Conservation (phyloP, 176 grass and related monocot genomes). For the Eleusine coracana region DNA sequence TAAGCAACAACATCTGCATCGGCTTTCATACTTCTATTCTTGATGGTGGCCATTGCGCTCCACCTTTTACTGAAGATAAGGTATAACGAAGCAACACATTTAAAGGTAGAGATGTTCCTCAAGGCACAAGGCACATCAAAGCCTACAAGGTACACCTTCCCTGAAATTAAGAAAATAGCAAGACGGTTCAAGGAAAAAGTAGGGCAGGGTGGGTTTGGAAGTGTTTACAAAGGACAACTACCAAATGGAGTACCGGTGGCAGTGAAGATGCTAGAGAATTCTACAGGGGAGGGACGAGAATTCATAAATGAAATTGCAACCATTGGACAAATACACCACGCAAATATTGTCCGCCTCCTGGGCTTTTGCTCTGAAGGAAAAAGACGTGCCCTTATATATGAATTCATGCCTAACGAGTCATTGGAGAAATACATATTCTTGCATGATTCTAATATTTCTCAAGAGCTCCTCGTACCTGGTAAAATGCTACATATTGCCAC, state of each 20-base stretch:
- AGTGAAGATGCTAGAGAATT: conserved; percentile 62
- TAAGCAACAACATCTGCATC: conserved; percentile 22
- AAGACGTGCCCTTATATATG: conserved; percentile 50
- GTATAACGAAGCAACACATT: conserved; percentile 40
- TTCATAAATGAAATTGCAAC: conserved; percentile 88
- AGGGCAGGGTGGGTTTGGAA: conserved; percentile 65
- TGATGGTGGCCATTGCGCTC: not conserved
- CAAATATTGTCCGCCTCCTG: conserved; percentile 59
- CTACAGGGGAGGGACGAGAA: conserved; percentile 50
- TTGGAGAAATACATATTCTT: conserved; percentile 51
- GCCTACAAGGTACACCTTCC: conserved; percentile 67
- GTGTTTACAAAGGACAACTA: conserved; percentile 56
- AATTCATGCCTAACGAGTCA: conserved; percentile 68
- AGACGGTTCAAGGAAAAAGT: conserved; percentile 48
- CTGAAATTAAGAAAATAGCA: conserved; percentile 61
- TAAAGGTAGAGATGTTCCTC: conserved; percentile 22
- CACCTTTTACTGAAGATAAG: conserved; percentile 39
- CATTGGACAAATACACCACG: conserved; percentile 63
- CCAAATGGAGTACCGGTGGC: conserved; percentile 62
- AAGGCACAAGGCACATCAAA: conserved; percentile 36
- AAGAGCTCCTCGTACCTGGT: not conserved
- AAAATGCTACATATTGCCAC: conserved; percentile 44
- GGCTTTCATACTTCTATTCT: conserved; percentile 9
- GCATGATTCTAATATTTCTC: not conserved
- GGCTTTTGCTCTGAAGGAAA: conserved; percentile 60